A percentile compares a stretch with the other conserved stretches of the same genome.
Evolutionary conservation across 495 filamentous ascomycete genomes (phyloP).

Genomic region (Neurospora intermedia): DNA sequence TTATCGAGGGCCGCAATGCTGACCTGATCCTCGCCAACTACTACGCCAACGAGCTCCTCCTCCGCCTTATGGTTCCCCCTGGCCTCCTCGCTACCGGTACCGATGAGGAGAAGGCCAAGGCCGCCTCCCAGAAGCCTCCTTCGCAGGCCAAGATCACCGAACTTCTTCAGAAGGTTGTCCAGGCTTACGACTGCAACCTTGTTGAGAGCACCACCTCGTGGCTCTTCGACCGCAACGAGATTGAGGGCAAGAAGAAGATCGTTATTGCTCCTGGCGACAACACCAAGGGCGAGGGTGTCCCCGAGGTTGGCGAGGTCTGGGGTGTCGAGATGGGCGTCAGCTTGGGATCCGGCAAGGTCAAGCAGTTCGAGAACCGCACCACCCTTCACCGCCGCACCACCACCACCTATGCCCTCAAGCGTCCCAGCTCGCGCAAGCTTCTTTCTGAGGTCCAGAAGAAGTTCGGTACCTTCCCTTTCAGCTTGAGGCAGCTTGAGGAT

Average conservation of each 20-base stretch:
- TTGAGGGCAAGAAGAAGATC: constrained; percentile 97
- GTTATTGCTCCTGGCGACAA: constrained; percentile 78
- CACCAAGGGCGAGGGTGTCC: constrained; percentile 80
- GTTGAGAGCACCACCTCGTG: constrained; percentile 97
- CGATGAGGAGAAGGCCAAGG: constrained; percentile 91
- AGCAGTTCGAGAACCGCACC: constrained; percentile 72
- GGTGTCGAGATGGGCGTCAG: constrained; percentile 92
- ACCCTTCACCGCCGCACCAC: constrained; percentile 89
- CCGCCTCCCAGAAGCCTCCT: constrained; percentile 65
- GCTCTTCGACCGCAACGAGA: constrained; percentile 92
- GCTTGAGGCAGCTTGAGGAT: constrained; percentile 90
- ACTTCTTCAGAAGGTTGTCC: constrained; percentile 82
- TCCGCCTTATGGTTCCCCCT: constrained; percentile 81
- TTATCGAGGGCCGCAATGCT: constrained; percentile 60
- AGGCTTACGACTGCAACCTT: constrained; percentile 81
- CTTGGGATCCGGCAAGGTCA: constrained; percentile 86
- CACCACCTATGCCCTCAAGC: constrained; percentile 83
- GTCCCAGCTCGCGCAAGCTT: constrained; percentile 79
- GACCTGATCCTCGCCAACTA: constrained; percentile 84
- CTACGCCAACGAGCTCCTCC: constrained; percentile 90
- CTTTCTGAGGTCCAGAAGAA: constrained; percentile 90
- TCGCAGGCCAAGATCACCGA: constrained; percentile 75
- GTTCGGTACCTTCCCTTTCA: constrained; percentile 96
- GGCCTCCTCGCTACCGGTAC: constrained; percentile 72
- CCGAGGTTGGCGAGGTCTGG: constrained; percentile 93